These are phyloP conservation scores for Mitragyna speciosa DNA, from an alignment of 257 asterid species.

Conservation along the genomic window DNA sequence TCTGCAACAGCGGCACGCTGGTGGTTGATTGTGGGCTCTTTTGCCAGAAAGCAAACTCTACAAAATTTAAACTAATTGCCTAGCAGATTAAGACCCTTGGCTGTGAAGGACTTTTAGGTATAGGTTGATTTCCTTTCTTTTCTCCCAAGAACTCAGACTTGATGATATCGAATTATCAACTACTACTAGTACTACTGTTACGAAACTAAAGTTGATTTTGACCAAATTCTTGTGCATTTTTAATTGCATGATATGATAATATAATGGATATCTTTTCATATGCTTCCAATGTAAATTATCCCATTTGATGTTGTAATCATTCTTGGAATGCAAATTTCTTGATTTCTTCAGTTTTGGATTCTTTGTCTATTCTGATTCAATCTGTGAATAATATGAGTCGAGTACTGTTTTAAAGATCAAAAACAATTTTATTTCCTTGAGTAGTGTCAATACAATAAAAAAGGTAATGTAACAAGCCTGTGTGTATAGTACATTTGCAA, in stretches of 20 bases:
- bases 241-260: background rate
- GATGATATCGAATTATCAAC: background rate
- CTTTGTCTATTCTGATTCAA: background rate
- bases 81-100: background rate
- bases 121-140: background rate
- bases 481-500: background rate
- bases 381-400: background rate
- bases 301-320: background rate
- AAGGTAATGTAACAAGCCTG: background rate
- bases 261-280: too few species aligned
- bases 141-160: background rate
- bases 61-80: background rate
- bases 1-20: background rate
- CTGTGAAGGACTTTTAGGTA: background rate
- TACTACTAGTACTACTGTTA: too few species aligned
- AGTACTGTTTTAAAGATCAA: too few species aligned
- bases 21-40: background rate
- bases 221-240: too few species aligned
- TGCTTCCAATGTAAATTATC: too few species aligned
- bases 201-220: too few species aligned
- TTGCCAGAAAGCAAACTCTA: background rate
- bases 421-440: background rate
- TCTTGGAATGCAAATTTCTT: background rate
- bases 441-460: background rate
- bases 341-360: background rate